phyloP scores from a whole-genome alignment of 2,329 filamentous ascomycete species.

The Reticulascus tulasneorum region DNA sequence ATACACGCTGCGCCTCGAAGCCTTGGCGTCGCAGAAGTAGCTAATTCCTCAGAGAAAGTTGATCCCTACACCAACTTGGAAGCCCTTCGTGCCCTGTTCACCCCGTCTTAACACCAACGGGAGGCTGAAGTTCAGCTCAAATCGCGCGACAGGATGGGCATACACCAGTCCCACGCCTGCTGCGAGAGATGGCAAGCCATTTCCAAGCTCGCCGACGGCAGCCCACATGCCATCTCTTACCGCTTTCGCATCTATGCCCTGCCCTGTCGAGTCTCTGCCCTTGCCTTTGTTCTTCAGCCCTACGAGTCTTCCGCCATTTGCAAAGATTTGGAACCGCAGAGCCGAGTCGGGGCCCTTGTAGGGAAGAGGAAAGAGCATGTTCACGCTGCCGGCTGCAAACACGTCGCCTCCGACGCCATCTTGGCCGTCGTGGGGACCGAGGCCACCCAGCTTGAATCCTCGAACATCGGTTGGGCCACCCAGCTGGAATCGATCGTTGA shows the following conservation, averaged over 20 bases:
- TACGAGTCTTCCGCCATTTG: conserved; percentile 83
- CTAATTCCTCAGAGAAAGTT: conserved; percentile 73
- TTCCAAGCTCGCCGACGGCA: conserved; percentile 67
- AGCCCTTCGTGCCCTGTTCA: conserved; percentile 83
- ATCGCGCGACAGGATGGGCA: conserved; percentile 86
- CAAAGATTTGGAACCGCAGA: conserved; percentile 81
- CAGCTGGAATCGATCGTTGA: conserved; percentile 94
- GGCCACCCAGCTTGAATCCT: conserved; percentile 83
- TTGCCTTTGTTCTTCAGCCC: conserved; percentile 62
- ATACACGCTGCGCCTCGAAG: no score
- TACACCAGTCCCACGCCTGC: conserved; percentile 91
- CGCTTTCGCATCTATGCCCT: conserved; percentile 33
- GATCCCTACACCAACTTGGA: conserved; percentile 94
- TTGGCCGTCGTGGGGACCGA: conserved; percentile 80
- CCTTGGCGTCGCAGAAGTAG: no score
- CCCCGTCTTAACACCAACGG: conserved; percentile 77
- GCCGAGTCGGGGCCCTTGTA: conserved; percentile 77
- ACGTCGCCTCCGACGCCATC: conserved; percentile 90
- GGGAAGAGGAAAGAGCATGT: conserved; percentile 80
- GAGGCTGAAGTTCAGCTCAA: conserved; percentile 93
- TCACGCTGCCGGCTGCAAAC: conserved; percentile 84
- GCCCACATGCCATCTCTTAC: conserved; percentile 51
- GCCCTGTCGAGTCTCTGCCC: conserved; percentile 31
- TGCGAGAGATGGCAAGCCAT: conserved; percentile 76
- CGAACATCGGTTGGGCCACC: conserved; percentile 93